Conservation (phyloP, 176 grass and related monocot species). For the Cymbopogon citratus region DNA sequence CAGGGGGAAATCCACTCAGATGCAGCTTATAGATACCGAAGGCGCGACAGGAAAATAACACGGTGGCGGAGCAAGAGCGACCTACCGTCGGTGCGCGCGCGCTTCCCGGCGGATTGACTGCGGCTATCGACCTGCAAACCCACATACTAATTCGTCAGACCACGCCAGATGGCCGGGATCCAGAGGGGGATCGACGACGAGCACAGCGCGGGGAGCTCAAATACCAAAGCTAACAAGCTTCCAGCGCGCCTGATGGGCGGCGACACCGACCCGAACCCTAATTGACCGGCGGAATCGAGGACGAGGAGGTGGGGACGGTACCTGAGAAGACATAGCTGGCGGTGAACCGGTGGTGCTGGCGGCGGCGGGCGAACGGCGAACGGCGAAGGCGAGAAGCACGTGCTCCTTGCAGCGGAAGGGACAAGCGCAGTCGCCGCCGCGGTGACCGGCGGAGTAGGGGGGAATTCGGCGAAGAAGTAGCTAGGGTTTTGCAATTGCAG, state of each 20-base stretch:
- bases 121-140: slow-evolving; percentile 61
- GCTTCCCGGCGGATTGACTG: slow-evolving; percentile 67
- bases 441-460: background rate
- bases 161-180: background rate
- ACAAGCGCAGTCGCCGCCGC: background rate
- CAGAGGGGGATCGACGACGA: background rate
- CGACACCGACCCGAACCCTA: background rate
- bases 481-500: slow-evolving; percentile 31
- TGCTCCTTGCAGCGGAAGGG: background rate
- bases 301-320: background rate
- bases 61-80: background rate
- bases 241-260: background rate
- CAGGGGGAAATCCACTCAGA: slow-evolving; percentile 4
- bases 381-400: background rate
- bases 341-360: background rate
- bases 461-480: slow-evolving; percentile 16
- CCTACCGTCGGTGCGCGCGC: slow-evolving; percentile 81
- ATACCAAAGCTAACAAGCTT: background rate
- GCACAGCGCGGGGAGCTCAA: background rate
- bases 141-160: background rate
- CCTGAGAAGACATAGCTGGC: slow-evolving; percentile 50
- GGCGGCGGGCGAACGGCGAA: background rate
- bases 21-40: background rate
- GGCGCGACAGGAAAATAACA: background rate
- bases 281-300: background rate